Conservation (phyloP, 164 flowering plant genomes). For the Piper betle region DNA sequence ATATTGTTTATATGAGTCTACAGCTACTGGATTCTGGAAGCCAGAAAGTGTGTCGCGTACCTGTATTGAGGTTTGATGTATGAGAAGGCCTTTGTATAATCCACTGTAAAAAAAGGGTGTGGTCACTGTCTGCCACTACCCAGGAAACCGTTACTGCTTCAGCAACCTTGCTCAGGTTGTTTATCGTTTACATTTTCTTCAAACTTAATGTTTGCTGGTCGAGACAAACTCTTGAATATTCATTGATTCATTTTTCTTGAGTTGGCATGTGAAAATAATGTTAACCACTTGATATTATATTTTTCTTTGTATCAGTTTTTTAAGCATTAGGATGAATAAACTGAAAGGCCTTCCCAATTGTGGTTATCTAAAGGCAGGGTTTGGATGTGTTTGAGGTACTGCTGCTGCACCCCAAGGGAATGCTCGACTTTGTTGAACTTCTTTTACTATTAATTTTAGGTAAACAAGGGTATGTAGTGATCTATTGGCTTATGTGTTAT, state of each 20-base stretch:
- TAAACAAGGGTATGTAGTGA: too few species aligned
- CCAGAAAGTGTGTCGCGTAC: neutral
- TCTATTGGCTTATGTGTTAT: too few species aligned
- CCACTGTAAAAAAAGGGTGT: too few species aligned
- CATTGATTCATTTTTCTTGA: neutral
- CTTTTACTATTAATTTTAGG: too few species aligned
- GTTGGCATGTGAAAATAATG: conserved; percentile 1
- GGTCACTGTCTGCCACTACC: neutral
- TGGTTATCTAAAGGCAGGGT: too few species aligned
- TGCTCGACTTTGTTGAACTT: too few species aligned
- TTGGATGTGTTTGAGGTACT: too few species aligned
- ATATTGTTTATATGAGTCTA: neutral
- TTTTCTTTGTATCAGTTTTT: neutral
- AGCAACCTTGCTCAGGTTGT: neutral
- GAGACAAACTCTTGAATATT: neutral
- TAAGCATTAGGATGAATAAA: too few species aligned
- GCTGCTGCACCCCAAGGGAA: too few species aligned
- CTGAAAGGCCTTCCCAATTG: too few species aligned
- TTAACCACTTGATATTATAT: neutral
- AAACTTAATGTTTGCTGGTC: neutral
- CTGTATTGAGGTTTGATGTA: neutral
- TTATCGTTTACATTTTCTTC: neutral
- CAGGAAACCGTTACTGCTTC: neutral
- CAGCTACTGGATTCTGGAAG: neutral
- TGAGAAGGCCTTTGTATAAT: neutral